Base-by-base conservation (phyloP, 2,329 filamentous ascomycete species). In the Trichoderma sp. region DNA sequence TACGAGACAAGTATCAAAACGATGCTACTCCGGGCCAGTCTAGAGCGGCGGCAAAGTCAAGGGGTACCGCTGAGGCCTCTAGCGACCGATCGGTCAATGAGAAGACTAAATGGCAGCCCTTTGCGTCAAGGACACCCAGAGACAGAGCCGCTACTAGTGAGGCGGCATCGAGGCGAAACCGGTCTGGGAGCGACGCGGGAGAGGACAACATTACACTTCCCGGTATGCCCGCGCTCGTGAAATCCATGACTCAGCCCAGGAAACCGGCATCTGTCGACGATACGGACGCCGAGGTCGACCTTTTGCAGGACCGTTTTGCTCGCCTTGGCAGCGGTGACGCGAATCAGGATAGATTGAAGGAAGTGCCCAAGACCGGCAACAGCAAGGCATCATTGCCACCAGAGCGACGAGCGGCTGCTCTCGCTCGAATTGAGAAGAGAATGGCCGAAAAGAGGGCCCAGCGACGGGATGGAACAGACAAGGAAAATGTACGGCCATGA, bases 361-460 rank as follows among this genome's bases (percentile, higher is more conserved):
- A 58, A 19, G 79, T 64, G 70, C 65, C 39, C 76, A 76, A 50
- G 70, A 72, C 34, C 73, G 73, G 19, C 58, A 70, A 69, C 19
- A 67, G 82, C 5, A 81, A 80, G 68, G 80, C 80, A 25, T 77
- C 76, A 2, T 73, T 88, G 13, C 80, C 86, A 9, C 81, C 84
- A 4, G 83, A 85, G 60, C 80, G 86, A 37, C 80, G 81, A 54
- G 83, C 84, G 7, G 86, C 85, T 1, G 86, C 85, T 12, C 79
- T 86, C 61, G 86, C 85, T 50, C 78, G 85, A 8, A 81, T 88
- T 15, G 83, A 87, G 74, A 80, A 82, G 74, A 82, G 84, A 73
- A 83, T 82, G 73, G 80, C 81, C n/a, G 82, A 86, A 74, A 84
- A 84, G 74, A 80, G 78, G 67, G 73, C 75, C 32, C 75, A 76